Percentiles rank a stretch among this genome's conserved stretches.
phyloP scores from a whole-genome alignment of 202 grass and related monocot species.

The Hordeum pubiflorum region DNA sequence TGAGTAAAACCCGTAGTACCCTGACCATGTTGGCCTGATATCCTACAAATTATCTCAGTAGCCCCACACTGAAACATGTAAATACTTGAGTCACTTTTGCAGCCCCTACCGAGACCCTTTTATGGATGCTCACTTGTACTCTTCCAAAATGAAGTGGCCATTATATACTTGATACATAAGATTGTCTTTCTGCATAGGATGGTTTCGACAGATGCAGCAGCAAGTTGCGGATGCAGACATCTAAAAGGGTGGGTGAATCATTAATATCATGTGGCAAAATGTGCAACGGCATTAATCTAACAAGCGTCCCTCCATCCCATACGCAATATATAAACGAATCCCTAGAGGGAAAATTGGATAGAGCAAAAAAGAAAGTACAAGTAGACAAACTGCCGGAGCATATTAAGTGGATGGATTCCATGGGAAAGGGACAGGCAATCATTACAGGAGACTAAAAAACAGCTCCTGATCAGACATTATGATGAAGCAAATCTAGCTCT shows the following conservation, averaged over 20 bases:
- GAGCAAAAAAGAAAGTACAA: neutral
- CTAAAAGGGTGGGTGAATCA: neutral
- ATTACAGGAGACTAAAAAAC: neutral
- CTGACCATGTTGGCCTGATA: neutral
- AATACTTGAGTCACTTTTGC: neutral
- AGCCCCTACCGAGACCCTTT: neutral
- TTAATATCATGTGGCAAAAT: neutral
- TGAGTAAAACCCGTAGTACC: neutral
- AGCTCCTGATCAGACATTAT: neutral
- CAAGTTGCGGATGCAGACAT: neutral
- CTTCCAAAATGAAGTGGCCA: neutral
- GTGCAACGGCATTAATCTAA: neutral
- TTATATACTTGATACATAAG: neutral
- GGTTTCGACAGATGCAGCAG: neutral
- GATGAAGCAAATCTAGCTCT: neutral
- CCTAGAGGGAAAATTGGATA: neutral
- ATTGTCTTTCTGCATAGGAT: neutral
- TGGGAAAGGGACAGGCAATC: neutral
- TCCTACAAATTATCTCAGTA: neutral
- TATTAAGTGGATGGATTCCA: neutral
- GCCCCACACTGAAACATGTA: neutral
- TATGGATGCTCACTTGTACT: neutral
- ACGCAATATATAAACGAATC: neutral
- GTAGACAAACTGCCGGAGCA: neutral
- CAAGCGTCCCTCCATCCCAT: neutral